These are phyloP conservation scores for Extremus antarcticus DNA, from an alignment of 495 filamentous ascomycete genomes.

Conservation along the genomic window DNA sequence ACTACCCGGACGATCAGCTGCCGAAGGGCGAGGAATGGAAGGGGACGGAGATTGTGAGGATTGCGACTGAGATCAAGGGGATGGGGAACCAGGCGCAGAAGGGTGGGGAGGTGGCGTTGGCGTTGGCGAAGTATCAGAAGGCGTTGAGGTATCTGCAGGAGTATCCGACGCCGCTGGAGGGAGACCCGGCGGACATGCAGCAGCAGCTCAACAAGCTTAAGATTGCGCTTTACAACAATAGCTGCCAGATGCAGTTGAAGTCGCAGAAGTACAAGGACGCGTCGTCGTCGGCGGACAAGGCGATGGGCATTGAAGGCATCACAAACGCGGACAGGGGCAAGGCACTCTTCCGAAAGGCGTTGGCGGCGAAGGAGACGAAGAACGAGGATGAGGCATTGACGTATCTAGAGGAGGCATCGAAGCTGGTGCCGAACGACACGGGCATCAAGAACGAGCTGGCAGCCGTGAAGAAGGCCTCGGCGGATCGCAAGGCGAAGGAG, in stretches of 20 bases:
- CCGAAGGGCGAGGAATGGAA: constrained; percentile 39
- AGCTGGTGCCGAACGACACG: constrained; percentile 64
- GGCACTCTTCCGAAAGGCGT: constrained; percentile 70
- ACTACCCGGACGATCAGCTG: constrained; percentile 79
- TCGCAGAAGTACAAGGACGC: constrained; percentile 58
- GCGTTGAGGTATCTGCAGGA: constrained; percentile 90
- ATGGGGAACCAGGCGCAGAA: constrained; percentile 92
- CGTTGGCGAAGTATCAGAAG: constrained; percentile 93
- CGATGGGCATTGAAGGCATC: constrained; percentile 55
- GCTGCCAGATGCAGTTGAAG: constrained; percentile 71
- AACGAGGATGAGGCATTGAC: constrained; percentile 75
- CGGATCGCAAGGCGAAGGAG: constrained; percentile 69
- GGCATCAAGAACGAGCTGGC: constrained; percentile 64
- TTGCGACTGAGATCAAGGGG: constrained; percentile 80
- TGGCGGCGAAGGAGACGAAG: constrained; percentile 61
- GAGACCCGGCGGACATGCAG: constrained; percentile 56
- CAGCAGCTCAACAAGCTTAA: constrained; percentile 59
- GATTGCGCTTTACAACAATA: constrained; percentile 68
- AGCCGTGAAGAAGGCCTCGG: constrained; percentile 61
- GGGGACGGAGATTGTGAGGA: constrained; percentile 57
- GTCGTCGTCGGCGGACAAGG: constrained; percentile 56
- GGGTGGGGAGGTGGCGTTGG: constrained; percentile 52
- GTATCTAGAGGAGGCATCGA: constrained; percentile 65
- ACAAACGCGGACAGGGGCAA: constrained; percentile 76
- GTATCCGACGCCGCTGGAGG: constrained; percentile 57